These are phyloP conservation scores for Microcyclospora pomicola DNA, from an alignment of 2,329 filamentous ascomycete species.

Conservation along the genomic window DNA sequence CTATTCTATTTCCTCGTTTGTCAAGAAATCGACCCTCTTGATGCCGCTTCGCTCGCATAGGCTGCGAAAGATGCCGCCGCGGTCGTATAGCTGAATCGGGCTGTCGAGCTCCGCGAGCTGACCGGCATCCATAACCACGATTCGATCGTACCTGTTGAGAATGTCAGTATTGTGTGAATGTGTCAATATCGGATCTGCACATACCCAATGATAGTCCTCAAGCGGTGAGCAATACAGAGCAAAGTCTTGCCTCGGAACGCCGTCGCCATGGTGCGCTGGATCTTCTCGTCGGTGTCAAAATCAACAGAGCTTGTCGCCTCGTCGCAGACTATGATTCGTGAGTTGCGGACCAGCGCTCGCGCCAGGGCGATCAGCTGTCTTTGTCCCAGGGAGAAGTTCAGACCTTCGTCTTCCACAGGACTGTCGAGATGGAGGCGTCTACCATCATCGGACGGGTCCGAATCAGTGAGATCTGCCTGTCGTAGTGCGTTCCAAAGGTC, in stretches of 20 bases:
- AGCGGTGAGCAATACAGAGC: conserved; percentile 74
- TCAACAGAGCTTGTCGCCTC: conserved; percentile 59
- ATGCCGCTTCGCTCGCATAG: background rate
- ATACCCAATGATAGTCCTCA: conserved; percentile 53
- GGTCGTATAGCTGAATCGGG: conserved; percentile 52
- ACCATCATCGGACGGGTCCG: conserved; percentile 19
- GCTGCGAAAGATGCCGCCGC: background rate
- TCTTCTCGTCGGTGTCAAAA: conserved; percentile 83
- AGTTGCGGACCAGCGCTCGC: conserved; percentile 70
- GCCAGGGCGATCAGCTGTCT: conserved; percentile 84
- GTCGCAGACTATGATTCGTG: conserved; percentile 68
- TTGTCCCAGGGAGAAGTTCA: conserved; percentile 85
- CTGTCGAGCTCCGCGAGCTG: conserved; percentile 69
- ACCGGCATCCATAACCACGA: conserved; percentile 86
- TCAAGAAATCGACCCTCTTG: too few relatives aligned
- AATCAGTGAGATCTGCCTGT: conserved; percentile 50
- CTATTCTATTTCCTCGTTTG: too few relatives aligned
- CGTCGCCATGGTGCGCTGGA: conserved; percentile 67
- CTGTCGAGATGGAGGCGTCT: conserved; percentile 29
- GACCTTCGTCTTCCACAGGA: conserved; percentile 71
- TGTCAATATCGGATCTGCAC: background rate
- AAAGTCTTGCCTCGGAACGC: conserved; percentile 72
- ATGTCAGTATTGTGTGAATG: too few relatives aligned
- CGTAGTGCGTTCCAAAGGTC: conserved; percentile 56
- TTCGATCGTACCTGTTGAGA: conserved; percentile 45